A percentile compares a stretch with the other conserved stretches of the same genome.
Evolutionary conservation across 805 yeast species (phyloP).

Genomic region (Candida nemodendra): DNA sequence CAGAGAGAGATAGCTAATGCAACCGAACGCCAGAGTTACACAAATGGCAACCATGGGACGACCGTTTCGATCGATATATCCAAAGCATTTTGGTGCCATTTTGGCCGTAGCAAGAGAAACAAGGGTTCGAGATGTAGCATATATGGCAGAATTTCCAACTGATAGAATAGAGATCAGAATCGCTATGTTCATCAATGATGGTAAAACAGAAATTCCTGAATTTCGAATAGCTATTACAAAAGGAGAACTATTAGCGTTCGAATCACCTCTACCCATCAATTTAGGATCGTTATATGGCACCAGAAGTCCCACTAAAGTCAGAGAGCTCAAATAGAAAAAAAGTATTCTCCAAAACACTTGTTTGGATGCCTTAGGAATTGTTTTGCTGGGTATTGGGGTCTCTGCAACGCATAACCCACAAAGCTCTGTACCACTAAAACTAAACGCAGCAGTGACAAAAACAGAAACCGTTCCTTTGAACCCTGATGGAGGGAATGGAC

Average conservation of each 20-base stretch:
- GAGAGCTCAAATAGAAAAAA: constrained; percentile 45
- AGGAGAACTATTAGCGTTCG: constrained; percentile 41
- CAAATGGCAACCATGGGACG: constrained; percentile 47
- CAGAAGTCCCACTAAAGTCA: constrained; percentile 44
- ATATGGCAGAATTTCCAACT: constrained; percentile 56
- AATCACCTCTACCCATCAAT: constrained; percentile 30
- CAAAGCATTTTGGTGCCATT: constrained; percentile 41
- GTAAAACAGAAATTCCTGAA: constrained; percentile 36
- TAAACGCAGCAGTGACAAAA: constrained; percentile 54
- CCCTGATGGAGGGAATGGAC: constrained; percentile 38
- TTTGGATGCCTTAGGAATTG: constrained; percentile 51
- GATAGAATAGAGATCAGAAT: constrained; percentile 41
- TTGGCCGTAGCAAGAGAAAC: constrained; percentile 46
- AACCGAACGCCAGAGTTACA: constrained; percentile 40
- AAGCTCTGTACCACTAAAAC: constrained; percentile 54
- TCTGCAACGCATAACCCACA: constrained; percentile 53
- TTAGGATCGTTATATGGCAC: constrained; percentile 44
- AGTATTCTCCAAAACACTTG: constrained; percentile 57
- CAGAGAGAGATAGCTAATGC: constrained; percentile 46
- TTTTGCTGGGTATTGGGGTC: constrained; percentile 44
- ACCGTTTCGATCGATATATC: constrained; percentile 49
- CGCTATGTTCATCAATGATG: constrained; percentile 41
- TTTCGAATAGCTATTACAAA: constrained; percentile 46
- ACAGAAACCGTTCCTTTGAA: constrained; percentile 55
- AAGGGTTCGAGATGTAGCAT: constrained; percentile 54